Evolutionary conservation across 202 grass and related monocot genomes (phyloP), one percentile per base, ranked within the genome.

Genomic region (Eragrostis tef): DNA sequence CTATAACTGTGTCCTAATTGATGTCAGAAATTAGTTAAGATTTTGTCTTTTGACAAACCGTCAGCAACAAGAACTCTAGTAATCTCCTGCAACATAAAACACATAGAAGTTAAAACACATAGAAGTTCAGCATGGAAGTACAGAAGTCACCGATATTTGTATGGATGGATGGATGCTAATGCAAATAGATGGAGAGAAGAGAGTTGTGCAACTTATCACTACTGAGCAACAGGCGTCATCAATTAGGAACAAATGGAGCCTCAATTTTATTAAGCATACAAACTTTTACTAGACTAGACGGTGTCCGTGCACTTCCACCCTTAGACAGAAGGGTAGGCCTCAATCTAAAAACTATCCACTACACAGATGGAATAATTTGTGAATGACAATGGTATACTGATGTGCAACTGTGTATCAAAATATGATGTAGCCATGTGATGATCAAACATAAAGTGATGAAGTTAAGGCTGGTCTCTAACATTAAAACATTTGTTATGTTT

Each of bases 21-120:
- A 2, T 39, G 51, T 97, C 83, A 97, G 63, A 97, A 90, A 73
- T 94, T 97, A 46, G 75, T 94, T 79, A 97, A 74, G n/a, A 97
- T 93, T 79, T 65, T 94, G 21, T 90, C 91, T 86, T 92, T 97
- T 1, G 85, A 54, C 19, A 90, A 73, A 73, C 94, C 94, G 20
- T 97, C 86, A 20, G 87, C 87, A 58, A 94, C 71, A 78, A 97
- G 89, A 77, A 74, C 44, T 73, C 82, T 86, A 62, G 87, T 90
- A 85, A 97, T 87, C 50, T 94, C 94, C 94, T 97, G 82, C 75
- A 87, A 56, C 20, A 81, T 51, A 86, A 47, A 77, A 57, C 1
- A 21, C 10, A 56, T 13, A 74, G 21, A 60, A 58, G 22, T 79
- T 80, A 86, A 47, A 77, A 57, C 1, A 21, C 10, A 56, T 13